A percentile compares a stretch with the other conserved stretches of the same genome.
Conservation (phyloP, 495 filamentous ascomycete genomes). For the Hyphodiscus hymeniophilus region DNA sequence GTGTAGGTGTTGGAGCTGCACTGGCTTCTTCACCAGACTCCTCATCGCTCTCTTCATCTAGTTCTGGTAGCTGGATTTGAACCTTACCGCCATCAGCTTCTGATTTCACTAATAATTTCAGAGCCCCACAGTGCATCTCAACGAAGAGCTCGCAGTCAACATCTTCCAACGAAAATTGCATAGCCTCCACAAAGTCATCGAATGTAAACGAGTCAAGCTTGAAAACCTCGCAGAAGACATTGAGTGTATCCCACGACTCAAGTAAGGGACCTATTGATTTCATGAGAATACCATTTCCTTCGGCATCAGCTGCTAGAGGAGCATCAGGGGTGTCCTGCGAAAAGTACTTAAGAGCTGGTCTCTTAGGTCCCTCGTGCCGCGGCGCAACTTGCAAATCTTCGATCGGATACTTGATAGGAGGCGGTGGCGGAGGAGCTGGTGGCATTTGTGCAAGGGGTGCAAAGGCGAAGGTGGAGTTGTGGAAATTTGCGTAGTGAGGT, state of each 20-base stretch:
- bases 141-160: slow-evolving; percentile 79
- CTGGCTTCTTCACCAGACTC: slow-evolving; percentile 51
- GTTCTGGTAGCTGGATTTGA: slow-evolving; percentile 68
- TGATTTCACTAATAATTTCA: slow-evolving; percentile 78
- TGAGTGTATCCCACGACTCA: slow-evolving; percentile 92
- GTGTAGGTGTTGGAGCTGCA: slow-evolving; percentile 42
- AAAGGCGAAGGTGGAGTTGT: slow-evolving; percentile 17
- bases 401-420: slow-evolving; percentile 86
- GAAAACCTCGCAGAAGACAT: slow-evolving; percentile 91
- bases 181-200: slow-evolving; percentile 87
- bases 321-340: slow-evolving; percentile 47
- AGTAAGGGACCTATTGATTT: slow-evolving; percentile 71
- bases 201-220: slow-evolving; percentile 94
- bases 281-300: slow-evolving; percentile 58
- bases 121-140: slow-evolving; percentile 83
- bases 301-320: slow-evolving; percentile 22
- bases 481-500: slow-evolving; percentile 18
- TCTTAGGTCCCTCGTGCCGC: slow-evolving; percentile 43
- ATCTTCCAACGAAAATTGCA: slow-evolving; percentile 70
- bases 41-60: slow-evolving; percentile 59
- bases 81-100: slow-evolving; percentile 69
- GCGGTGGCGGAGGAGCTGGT: slow-evolving; percentile 56
- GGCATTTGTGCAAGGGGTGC: slow-evolving; percentile 27
- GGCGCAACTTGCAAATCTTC: slow-evolving; percentile 80
- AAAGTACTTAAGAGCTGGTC: slow-evolving; percentile 73